Base-by-base conservation (phyloP, 1,284 basidiomycete species). In the Sanguinoderma infundibulare region DNA sequence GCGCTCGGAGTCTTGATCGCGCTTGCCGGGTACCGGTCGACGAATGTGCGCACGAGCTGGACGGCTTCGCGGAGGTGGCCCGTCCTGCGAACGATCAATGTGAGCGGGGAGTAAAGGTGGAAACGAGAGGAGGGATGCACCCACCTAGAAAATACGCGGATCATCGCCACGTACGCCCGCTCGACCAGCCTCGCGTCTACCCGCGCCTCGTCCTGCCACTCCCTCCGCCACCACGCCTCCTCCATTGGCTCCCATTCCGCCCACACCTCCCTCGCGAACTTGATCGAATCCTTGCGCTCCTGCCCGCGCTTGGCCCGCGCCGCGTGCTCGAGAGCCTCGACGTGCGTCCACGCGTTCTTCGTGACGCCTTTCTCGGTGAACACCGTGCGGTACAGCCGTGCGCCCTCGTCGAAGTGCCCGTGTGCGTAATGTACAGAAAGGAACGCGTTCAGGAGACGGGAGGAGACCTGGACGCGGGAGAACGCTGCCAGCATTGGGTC, bases 391-490 rank as follows among this genome's bases (percentile, higher is more conserved):
- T 87, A 89, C 5, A 83, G 70, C 15, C 79, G 76, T 9, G 75
- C 76, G 12, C 85, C 78, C 0, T 74, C 73, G 28, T 83, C 80
- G 40, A 92, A 73, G 2, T 82, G 77, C 0, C 83, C 73, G 68
- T 93, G 89, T 62, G 81, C 73, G 78, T 92, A 87, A 66, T 91
- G 84, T 0, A 96, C 89, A 2, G 91, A 86, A 39, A 98, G 77
- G 72, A 94, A 98, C 1, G 95, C 86, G 70, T 94, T 94, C 65
- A 96, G 71, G 8, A 98, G 81, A 1, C 83, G 80, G 0, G 91
- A 68, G 0, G 87, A 86, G 32, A 91, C 70, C 2, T 73, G 60
- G 32, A 97, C 92, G 47, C 80, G 71, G 2, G 75, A 73, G 73
- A 98, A 93, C 61, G 61, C 67, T 57, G 40, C 30, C 1, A 73